Percentiles rank a stretch among this genome's conserved stretches.
These are phyloP conservation scores for Nemania sp. DNA, from an alignment of 2,329 filamentous ascomycete genomes.

Conservation along the genomic window DNA sequence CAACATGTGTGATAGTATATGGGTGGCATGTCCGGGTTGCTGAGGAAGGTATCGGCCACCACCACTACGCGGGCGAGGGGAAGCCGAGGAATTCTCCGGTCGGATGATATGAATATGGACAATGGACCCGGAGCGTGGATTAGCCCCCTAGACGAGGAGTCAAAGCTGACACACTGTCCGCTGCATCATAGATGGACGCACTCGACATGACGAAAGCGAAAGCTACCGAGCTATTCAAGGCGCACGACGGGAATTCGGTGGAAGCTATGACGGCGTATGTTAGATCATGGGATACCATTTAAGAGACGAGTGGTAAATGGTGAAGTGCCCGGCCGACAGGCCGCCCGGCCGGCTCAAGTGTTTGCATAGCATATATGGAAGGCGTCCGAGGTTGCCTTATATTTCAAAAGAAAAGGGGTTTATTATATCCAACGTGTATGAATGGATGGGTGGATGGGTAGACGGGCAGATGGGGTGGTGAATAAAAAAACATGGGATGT, in stretches of 20 bases:
- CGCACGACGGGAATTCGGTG: conserved; percentile 70
- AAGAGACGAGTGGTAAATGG: not conserved
- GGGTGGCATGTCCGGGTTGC: too few species aligned
- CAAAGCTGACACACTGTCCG: not conserved
- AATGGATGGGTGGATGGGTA: not conserved
- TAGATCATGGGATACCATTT: conserved; percentile 17
- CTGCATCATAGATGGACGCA: conserved; percentile 61
- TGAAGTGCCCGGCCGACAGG: not conserved
- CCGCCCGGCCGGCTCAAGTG: too few species aligned
- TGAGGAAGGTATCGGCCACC: too few species aligned
- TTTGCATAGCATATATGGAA: conserved; percentile 16
- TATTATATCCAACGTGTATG: not conserved
- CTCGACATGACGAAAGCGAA: conserved; percentile 72
- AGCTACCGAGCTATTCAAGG: conserved; percentile 74
- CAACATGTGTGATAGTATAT: too few species aligned
- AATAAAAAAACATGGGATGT: too few species aligned
- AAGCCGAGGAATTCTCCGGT: too few species aligned
- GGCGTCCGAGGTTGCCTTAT: conserved; percentile 21
- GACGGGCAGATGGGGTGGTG: too few species aligned
- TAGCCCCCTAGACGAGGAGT: too few species aligned
- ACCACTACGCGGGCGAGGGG: too few species aligned
- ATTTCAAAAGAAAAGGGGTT: conserved; percentile 6
- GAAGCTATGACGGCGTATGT: conserved; percentile 67
- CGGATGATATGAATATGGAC: too few species aligned
- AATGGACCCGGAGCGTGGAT: too few species aligned